A percentile compares a stretch with the other conserved stretches of the same genome.
These are phyloP conservation scores for Euphorbia tirucalli DNA, from an alignment of 345 rosid species.

Conservation along the genomic window DNA sequence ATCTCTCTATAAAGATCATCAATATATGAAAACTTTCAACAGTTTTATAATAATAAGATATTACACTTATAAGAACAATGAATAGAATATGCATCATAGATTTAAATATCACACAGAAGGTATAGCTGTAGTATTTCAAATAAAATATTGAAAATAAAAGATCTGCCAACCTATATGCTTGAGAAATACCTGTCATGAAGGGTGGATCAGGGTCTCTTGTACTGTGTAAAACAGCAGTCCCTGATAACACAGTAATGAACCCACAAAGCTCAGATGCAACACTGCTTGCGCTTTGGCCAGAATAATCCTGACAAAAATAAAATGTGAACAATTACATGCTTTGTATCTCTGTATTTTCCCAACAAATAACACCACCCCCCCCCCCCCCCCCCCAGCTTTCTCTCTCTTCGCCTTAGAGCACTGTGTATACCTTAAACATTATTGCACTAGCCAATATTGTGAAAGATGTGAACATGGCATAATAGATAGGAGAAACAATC, in stretches of 20 bases:
- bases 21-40: neutral
- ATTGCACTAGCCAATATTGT: constrained; percentile 77
- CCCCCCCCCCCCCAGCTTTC: too few relatives aligned
- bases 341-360: neutral
- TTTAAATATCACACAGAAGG: neutral
- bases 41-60: neutral
- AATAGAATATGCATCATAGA: constrained; percentile 1
- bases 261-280: constrained; percentile 76
- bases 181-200: constrained; percentile 49
- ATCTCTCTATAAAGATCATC: neutral
- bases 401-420: neutral
- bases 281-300: constrained; percentile 74
- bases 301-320: constrained; percentile 48
- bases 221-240: constrained; percentile 64
- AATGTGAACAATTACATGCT: neutral
- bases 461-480: constrained; percentile 71
- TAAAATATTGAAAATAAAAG: neutral
- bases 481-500: constrained; percentile 72
- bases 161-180: neutral
- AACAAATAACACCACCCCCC: neutral
- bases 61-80: neutral
- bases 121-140: neutral
- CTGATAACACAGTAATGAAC: constrained; percentile 66
- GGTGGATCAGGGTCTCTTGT: constrained; percentile 68
- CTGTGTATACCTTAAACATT: constrained; percentile 66